Percentiles rank a stretch among this genome's conserved stretches.
phyloP scores from a whole-genome alignment of 2,329 filamentous ascomycete species.

The Cryphonectria radicalis region DNA sequence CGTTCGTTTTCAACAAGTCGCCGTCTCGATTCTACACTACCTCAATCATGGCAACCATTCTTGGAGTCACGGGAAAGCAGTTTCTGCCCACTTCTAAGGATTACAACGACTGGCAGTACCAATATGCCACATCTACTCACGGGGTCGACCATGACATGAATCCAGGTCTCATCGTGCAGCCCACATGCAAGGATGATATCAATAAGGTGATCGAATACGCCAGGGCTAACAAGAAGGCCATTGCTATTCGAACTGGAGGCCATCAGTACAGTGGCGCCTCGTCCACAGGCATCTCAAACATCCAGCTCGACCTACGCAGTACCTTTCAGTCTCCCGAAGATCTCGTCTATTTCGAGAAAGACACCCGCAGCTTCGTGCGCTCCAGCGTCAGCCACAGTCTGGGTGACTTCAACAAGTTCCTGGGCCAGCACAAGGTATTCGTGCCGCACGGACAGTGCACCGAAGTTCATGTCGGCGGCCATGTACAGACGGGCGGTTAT shows the following conservation, averaged over 20 bases:
- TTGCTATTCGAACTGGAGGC: conserved; percentile 52
- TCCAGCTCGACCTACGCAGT: conserved; percentile 50
- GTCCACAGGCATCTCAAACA: conserved; percentile 48
- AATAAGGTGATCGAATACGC: conserved; percentile 46
- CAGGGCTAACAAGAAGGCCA: conserved; percentile 43
- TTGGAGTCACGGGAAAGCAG: conserved; percentile 19
- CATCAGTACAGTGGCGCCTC: conserved; percentile 56
- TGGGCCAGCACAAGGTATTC: conserved; percentile 46
- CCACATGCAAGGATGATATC: conserved; percentile 49
- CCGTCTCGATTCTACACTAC: not conserved
- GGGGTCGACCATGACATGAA: conserved; percentile 47
- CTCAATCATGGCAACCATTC: conserved; percentile 22
- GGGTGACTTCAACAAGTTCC: conserved; percentile 48
- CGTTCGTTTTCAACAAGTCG: too few relatives aligned
- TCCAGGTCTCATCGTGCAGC: conserved; percentile 49
- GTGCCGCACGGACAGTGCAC: conserved; percentile 52
- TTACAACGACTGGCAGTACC: conserved; percentile 39
- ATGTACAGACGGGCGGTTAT: conserved; percentile 53
- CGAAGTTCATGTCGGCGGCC: conserved; percentile 47
- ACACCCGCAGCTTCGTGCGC: conserved; percentile 42
- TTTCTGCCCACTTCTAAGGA: conserved; percentile 4
- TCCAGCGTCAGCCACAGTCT: conserved; percentile 48
- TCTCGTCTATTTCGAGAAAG: conserved; percentile 39
- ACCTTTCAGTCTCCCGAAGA: conserved; percentile 43
- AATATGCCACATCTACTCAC: conserved; percentile 51